These are phyloP conservation scores for Schizosaccharomyces lindneri DNA, from an alignment of 805 yeast genomes.

Conservation along the genomic window DNA sequence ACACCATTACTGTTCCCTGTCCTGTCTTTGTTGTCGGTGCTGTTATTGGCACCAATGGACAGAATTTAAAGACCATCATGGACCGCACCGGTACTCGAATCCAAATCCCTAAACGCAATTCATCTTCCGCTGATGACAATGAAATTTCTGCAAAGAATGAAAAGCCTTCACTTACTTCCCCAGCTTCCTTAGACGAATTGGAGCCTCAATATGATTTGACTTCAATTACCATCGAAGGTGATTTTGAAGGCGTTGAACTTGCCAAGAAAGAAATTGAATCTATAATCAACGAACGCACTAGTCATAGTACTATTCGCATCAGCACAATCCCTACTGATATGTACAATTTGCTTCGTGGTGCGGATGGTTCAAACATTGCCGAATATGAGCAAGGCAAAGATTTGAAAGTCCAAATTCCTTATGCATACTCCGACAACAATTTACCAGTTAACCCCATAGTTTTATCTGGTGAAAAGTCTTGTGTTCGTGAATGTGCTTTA, in stretches of 20 bases:
- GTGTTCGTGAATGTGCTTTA: conserved; percentile 30
- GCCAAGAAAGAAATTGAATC: conserved; percentile 48
- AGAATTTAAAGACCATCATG: conserved; percentile 52
- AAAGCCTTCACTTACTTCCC: conserved; percentile 17
- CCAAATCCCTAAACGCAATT: conserved; percentile 26
- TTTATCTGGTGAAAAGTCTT: conserved; percentile 49
- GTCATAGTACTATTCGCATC: conserved; percentile 7
- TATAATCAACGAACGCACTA: conserved; percentile 35
- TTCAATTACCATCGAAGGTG: conserved; percentile 51
- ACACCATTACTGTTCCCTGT: conserved; percentile 27
- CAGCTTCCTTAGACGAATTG: not conserved
- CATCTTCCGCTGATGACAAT: not conserved
- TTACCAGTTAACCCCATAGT: conserved; percentile 18
- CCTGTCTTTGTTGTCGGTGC: conserved; percentile 58
- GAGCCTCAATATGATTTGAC: conserved; percentile 29
- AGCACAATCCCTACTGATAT: conserved; percentile 8
- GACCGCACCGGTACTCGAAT: conserved; percentile 42
- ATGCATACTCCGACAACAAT: conserved; percentile 12
- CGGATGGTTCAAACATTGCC: not conserved
- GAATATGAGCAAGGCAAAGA: conserved; percentile 12
- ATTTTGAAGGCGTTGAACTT: conserved; percentile 50
- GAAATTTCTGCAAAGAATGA: conserved; percentile 17
- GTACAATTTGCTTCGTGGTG: conserved; percentile 6
- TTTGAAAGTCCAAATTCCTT: conserved; percentile 8
- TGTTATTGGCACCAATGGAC: conserved; percentile 74